phyloP scores from a whole-genome alignment of 352 stramenopile genomes.

The Thalassiosira mediterranea region DNA sequence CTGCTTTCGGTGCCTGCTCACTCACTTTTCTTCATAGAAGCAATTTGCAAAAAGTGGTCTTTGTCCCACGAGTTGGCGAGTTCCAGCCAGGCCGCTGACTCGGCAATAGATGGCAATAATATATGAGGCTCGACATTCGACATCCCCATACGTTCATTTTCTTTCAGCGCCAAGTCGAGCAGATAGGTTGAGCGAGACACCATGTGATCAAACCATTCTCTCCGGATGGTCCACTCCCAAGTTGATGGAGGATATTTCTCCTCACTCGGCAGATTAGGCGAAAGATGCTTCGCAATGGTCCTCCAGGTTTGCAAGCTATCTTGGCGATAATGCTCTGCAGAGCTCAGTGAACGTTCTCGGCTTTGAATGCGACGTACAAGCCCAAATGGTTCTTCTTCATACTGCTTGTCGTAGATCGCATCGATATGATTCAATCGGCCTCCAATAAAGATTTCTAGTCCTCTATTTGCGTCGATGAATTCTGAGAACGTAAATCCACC shows the following conservation, averaged over 20 bases:
- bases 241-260: conserved; percentile 88
- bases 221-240: conserved; percentile 92
- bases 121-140: background rate
- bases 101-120: conserved; percentile 80
- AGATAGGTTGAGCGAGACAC: conserved; percentile 86
- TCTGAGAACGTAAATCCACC: conserved; percentile 76
- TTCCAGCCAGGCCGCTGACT: conserved; percentile 85
- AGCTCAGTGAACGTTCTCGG: conserved; percentile 29
- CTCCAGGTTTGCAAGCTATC: conserved; percentile 70
- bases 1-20: too few relatives aligned
- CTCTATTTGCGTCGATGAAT: conserved; percentile 75
- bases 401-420: conserved; percentile 64
- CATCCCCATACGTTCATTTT: conserved; percentile 54
- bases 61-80: conserved; percentile 85
- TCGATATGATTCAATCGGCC: conserved; percentile 87
- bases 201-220: conserved; percentile 78
- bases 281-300: conserved; percentile 29
- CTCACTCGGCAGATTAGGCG: conserved; percentile 40
- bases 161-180: conserved; percentile 87
- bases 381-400: conserved; percentile 78
- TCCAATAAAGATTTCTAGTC: conserved; percentile 85
- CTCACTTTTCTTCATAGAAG: conserved; percentile 87
- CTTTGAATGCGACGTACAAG: conserved; percentile 54
- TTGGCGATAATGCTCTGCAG: conserved; percentile 65
- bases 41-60: conserved; percentile 41